Base-by-base conservation (phyloP, 805 yeast species). In the Saccharomycopsis synnaedendra region DNA sequence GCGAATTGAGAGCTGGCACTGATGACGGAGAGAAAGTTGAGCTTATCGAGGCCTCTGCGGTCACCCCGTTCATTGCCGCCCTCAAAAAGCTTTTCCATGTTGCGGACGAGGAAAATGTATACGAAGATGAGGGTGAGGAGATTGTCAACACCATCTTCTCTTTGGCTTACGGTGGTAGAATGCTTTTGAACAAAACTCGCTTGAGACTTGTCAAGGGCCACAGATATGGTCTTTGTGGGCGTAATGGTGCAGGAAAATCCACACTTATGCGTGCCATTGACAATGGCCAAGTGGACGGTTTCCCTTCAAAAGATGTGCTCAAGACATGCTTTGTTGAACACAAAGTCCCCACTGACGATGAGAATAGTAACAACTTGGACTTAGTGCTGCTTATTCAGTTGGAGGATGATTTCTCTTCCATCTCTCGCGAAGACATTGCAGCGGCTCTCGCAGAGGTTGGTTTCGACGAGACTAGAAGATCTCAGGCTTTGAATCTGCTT, bases 201-300 rank as follows among this genome's bases (percentile, higher is more conserved):
- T 70, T 90, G 63, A 78, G 95, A 61, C 74, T 90, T 54, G 71
- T 85, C 57, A 87, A 89, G 69, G 97, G 97, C 59, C 97, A 86
- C 68, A 78, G 98, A 67, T 90, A 90, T 62, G 98, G 98, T 72
- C 75, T 90, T 53, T 87, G 96, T 74, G 98, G 98, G 63, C 76
- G 97, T 69, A 90, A 90, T 64, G 98, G 98, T 75, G 97, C 96
- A 51, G 98, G 98, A 71, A 90, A 90, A 67, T 88, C 97, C 9
- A 90, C 98, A 10, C 73, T 90, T 59, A 88, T 90, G 97, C 79
- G 97, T 66, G 82, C 97, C 32, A 93, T 90, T 59, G 87, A 96
- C 47, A 86, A 87, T 61, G 97, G 97, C 50, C 96, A 90, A 69
- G 74, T 90, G 55, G 97, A 90, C 69, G 97, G 97, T 3, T 90